Conservation (phyloP, 2,329 filamentous ascomycete species). For the Orbilia quercus region DNA sequence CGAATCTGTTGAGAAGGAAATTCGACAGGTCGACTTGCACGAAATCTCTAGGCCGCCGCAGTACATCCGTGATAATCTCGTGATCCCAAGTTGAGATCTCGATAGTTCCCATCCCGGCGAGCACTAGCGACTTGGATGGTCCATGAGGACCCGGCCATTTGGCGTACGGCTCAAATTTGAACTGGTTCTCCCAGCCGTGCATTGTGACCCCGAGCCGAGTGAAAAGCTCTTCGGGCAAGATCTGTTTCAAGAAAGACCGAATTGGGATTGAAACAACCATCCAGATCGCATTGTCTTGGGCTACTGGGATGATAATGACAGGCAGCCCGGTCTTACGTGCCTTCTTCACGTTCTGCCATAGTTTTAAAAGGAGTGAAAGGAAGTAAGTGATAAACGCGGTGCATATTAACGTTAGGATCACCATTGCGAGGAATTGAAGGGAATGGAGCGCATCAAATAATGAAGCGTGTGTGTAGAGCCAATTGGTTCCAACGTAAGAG, state of each 20-base stretch:
- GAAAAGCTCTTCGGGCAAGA: constrained; percentile 24
- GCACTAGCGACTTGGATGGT: constrained; percentile 21
- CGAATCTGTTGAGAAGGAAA: constrained; percentile 62
- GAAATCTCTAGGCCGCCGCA: constrained; percentile 63
- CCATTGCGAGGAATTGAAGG: constrained; percentile 2
- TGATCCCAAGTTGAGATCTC: constrained; percentile 39
- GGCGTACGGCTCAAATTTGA: constrained; percentile 26
- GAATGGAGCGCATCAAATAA: background rate
- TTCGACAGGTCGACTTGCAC: constrained; percentile 59
- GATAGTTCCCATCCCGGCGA: constrained; percentile 20
- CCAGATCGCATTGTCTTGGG: constrained; percentile 26
- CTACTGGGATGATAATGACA: constrained; percentile 17
- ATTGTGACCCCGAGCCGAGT: constrained; percentile 17
- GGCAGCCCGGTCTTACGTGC: constrained; percentile 23
- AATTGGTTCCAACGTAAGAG: too few relatives aligned
- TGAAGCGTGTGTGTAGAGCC: too few relatives aligned
- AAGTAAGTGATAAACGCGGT: constrained; percentile 5
- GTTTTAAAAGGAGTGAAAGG: constrained; percentile 8
- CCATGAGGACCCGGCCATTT: constrained; percentile 21
- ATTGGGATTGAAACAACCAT: constrained; percentile 25
- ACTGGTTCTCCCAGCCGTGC: constrained; percentile 33
- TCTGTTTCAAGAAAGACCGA: constrained; percentile 16
- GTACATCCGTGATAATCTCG: constrained; percentile 56
- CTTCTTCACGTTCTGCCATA: constrained; percentile 10
- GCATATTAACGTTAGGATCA: background rate